A percentile compares a stretch with the other conserved stretches of the same genome.
Conservation (phyloP, 1,284 basidiomycete genomes). For the Rhizoctonia solani region DNA sequence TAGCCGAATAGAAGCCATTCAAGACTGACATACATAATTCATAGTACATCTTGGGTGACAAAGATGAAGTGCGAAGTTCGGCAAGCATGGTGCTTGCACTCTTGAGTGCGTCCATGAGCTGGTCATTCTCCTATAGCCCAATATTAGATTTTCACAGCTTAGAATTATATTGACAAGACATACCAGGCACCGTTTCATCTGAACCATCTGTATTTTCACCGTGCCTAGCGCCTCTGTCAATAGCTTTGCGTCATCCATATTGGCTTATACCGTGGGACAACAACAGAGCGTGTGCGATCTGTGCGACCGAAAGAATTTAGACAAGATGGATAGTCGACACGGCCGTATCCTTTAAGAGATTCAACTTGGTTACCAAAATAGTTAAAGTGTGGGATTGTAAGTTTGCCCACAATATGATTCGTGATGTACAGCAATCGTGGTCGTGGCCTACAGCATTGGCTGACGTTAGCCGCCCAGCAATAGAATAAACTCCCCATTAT, state of each 20-base stretch:
- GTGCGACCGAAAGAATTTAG: no score
- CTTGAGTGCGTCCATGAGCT: constrained; percentile 97
- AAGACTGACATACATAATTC: constrained; percentile 75
- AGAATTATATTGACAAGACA: constrained; percentile 44
- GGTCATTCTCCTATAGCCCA: constrained; percentile 76
- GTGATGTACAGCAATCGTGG: not conserved
- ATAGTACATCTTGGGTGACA: constrained; percentile 95
- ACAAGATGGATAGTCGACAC: no score
- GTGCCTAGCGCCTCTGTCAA: constrained; percentile 80
- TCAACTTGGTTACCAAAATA: no score
- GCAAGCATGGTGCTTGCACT: constrained; percentile 94
- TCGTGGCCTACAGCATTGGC: not conserved
- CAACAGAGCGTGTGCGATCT: not conserved
- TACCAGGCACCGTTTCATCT: constrained; percentile 91
- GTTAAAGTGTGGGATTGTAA: no score
- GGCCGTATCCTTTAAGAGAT: no score
- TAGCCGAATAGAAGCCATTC: constrained; percentile 30
- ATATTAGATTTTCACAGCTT: constrained; percentile 3
- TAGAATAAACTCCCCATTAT: no score
- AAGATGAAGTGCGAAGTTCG: constrained; percentile 86
- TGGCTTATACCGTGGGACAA: not conserved
- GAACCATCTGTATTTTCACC: constrained; percentile 90
- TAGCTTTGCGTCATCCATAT: constrained; percentile 59
- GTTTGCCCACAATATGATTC: not conserved
- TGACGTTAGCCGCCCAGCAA: not conserved